Evolutionary conservation across 2,329 filamentous ascomycete genomes (phyloP), one percentile per base, ranked within the genome.

Genomic region (Blumeria hordei): DNA sequence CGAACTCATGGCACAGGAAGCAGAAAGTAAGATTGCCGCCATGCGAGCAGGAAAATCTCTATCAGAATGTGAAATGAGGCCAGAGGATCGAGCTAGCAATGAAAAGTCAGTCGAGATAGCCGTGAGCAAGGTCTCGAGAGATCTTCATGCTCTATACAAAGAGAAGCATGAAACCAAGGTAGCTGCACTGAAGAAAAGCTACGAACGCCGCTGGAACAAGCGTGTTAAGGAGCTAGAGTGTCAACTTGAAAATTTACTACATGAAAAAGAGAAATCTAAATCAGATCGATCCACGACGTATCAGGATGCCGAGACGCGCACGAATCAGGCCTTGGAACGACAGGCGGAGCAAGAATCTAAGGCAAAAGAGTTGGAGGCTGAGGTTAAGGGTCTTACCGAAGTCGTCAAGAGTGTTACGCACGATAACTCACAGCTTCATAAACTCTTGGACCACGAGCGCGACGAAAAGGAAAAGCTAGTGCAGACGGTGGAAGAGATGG

Each of bases 101-200:
- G 55, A 66, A 54, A 62, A 70, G 60, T 87, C 94, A 59, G 83
- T 94, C 53, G 88, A 95, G 64, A 74, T 85, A 47, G 83, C 84
- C 1, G 83, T 90, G 21, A 33, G 35, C 11, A 87, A 88, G 60
- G 88, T 96, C 43, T 88, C 90, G n/a, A 78, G 87, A 34, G 92
- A 98, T 65, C 75, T 98, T 43, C 92, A 98, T 66, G 76, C 82
- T 0, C 75, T 94, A 10, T 98, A 98, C 75, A 96, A 95, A 71
- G 81, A 83, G 65, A 98, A 98, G 70, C 92, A 98, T 67, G 90
- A 96, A 71, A 86, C 82, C 59, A 98, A 98, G 71, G 90, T 96
- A 47, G 78, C 85, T 0, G 90, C 88, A 3, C 74, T 98, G 60
- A 96, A 83, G 70, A 81, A 82, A 69, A 81, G 77, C 58, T 83